Evolutionary conservation across 441 rosid genomes (phyloP).

Genomic region (Eutrema salsugineum): DNA sequence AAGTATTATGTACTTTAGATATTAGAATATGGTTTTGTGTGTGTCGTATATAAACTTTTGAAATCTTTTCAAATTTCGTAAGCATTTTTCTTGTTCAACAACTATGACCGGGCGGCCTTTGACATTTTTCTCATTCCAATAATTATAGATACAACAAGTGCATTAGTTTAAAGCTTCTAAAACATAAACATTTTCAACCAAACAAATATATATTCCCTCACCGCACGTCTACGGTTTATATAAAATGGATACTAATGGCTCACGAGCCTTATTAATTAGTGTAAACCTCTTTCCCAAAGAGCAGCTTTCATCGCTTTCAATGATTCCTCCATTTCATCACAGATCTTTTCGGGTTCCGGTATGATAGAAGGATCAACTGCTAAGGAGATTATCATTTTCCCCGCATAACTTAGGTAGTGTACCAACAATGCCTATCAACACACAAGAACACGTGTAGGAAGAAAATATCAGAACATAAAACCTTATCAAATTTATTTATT

Average conservation of each 20-base stretch:
- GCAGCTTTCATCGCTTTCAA: conserved; percentile 14
- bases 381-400: conserved; percentile 18
- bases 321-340: conserved; percentile 26
- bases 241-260: not conserved
- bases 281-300: conserved; percentile 8
- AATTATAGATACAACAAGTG: not conserved
- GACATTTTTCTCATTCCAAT: not conserved
- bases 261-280: not conserved
- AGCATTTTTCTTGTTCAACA: not conserved
- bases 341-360: conserved; percentile 17
- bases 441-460: not conserved
- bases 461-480: no score
- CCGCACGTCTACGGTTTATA: not conserved
- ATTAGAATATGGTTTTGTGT: no score
- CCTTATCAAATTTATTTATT: no score
- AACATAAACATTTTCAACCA: not conserved
- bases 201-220: not conserved
- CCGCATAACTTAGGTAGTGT: conserved; percentile 18
- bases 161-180: not conserved
- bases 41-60: not conserved
- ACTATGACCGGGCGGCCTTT: not conserved
- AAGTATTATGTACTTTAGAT: no score
- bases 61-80: not conserved
- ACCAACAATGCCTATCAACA: conserved; percentile 26
- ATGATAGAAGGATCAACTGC: conserved; percentile 15